Conservation (phyloP, 2,329 filamentous ascomycete genomes). For the Cercospora sojina region DNA sequence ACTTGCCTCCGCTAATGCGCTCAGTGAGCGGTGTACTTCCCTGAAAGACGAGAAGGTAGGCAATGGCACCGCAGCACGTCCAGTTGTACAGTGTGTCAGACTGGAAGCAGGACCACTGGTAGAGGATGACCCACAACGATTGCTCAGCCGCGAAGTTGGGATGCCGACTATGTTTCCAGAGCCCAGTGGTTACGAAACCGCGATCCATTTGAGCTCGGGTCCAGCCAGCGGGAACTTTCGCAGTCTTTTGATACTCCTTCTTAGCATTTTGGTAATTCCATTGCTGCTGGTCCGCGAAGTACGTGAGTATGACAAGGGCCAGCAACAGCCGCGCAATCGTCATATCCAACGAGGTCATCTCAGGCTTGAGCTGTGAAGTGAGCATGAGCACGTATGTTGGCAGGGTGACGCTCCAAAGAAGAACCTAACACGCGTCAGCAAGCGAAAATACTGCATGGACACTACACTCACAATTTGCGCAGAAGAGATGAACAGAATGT, state of each 20-base stretch:
- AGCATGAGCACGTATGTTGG: conserved; percentile 84
- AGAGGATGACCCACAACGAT: conserved; percentile 81
- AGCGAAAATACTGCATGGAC: not conserved
- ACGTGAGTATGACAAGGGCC: conserved; percentile 64
- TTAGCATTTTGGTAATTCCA: conserved; percentile 89
- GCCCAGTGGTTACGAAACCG: conserved; percentile 78
- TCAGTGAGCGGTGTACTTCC: conserved; percentile 88
- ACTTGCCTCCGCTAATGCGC: conserved; percentile 74
- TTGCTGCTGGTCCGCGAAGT: conserved; percentile 86
- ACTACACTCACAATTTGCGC: conserved; percentile 58
- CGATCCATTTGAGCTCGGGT: conserved; percentile 76
- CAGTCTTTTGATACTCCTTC: conserved; percentile 68
- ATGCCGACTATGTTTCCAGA: conserved; percentile 87
- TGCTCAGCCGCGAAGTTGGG: conserved; percentile 96
- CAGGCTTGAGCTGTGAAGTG: conserved; percentile 59
- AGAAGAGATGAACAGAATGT: conserved; percentile 84
- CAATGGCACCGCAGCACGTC: conserved; percentile 67
- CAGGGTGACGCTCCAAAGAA: conserved; percentile 75
- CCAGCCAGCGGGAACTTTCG: conserved; percentile 62
- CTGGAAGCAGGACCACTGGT: conserved; percentile 80
- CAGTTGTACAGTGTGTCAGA: conserved; percentile 74
- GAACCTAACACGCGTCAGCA: conserved; percentile 50
- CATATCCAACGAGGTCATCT: conserved; percentile 54
- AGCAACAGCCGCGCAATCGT: conserved; percentile 57
- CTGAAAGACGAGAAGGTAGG: conserved; percentile 80